Base-by-base conservation (phyloP, 495 filamentous ascomycete species). In the Tetracladium setigerum region DNA sequence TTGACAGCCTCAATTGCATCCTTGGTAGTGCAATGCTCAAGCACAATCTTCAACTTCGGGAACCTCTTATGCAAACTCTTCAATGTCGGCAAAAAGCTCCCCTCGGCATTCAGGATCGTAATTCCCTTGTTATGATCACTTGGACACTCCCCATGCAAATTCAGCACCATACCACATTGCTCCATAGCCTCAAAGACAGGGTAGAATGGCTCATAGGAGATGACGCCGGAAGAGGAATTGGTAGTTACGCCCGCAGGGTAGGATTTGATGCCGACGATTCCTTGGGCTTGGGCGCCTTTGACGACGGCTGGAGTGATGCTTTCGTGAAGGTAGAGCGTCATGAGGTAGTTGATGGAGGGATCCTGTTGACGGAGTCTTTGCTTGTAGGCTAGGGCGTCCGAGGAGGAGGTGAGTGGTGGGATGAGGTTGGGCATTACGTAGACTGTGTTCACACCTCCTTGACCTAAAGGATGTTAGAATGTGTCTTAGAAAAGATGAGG, bases 131-230 rank as follows among this genome's bases (percentile, higher is more conserved):
- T 66, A 52, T 88, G 74, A 15, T 60, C 62, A 44, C 66, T 68
- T 13, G 72, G 67, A 30, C 72, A 70, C 56, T 82, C 78, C 32
- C 78, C 77, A 55, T 82, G 78, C 8, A 82, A 61, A 59, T 82
- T 82, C 27, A 82, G 65, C 22, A 82, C 74, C 38, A 78, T 45
- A 3, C 64, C 70, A 27, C 70, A 67, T 44, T 69, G 43, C 47
- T 78, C 70, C 72, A 96, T 95, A 52, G 81, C 83, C 4, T 71
- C 76, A 49, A 96, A 90, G 30, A 95, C 83, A 12, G 83, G 82
- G 57, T 87, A 84, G 64, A 81, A 88, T 34, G 65, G 50, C 15
- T 72, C 75, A 56, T 86, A 84, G 52, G 83, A 79, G 24, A 89
- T 68, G 15, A 95, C 87, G 15, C 89, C 91, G 41, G 78, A 77